Evolutionary conservation across 805 yeast genomes (phyloP).

Genomic region (Zygotorulaspora danielsina): DNA sequence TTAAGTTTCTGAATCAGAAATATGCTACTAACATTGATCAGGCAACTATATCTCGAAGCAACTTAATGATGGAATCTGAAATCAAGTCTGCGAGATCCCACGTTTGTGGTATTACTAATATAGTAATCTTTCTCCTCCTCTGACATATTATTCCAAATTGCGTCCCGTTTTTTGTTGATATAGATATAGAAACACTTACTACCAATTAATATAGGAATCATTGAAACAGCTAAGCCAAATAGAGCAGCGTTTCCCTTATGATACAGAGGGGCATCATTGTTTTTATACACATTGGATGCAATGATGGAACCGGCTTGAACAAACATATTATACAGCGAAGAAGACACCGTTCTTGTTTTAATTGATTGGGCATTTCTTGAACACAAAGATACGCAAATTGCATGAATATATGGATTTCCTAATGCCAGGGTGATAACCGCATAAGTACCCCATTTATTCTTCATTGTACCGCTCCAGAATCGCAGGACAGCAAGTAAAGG

Average conservation of each 20-base stretch:
- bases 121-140: slow-evolving; percentile 49
- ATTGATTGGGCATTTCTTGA: slow-evolving; percentile 61
- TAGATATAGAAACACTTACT: slow-evolving; percentile 31
- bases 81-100: slow-evolving; percentile 58
- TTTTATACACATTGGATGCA: slow-evolving; percentile 54
- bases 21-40: too few relatives aligned
- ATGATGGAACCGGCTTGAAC: slow-evolving; percentile 55
- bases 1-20: too few relatives aligned
- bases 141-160: slow-evolving; percentile 48
- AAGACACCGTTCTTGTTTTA: slow-evolving; percentile 54
- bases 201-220: slow-evolving; percentile 28
- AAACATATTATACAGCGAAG: slow-evolving; percentile 61
- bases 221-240: slow-evolving; percentile 34
- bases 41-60: too few relatives aligned
- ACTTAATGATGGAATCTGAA: slow-evolving; percentile 37
- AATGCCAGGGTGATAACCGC: slow-evolving; percentile 34
- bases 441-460: slow-evolving; percentile 40
- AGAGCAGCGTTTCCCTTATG: slow-evolving; percentile 50
- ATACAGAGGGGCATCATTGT: slow-evolving; percentile 56
- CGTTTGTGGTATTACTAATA: slow-evolving; percentile 42
- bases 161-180: slow-evolving; percentile 43
- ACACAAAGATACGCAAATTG: slow-evolving; percentile 54
- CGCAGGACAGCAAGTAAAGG: slow-evolving; percentile 35
- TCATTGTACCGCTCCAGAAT: slow-evolving; percentile 40
- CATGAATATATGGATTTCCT: slow-evolving; percentile 45